Evolutionary conservation across 257 asterid genomes (phyloP), one percentile per base, ranked within the genome.

Genomic region (Striga asiatica): DNA sequence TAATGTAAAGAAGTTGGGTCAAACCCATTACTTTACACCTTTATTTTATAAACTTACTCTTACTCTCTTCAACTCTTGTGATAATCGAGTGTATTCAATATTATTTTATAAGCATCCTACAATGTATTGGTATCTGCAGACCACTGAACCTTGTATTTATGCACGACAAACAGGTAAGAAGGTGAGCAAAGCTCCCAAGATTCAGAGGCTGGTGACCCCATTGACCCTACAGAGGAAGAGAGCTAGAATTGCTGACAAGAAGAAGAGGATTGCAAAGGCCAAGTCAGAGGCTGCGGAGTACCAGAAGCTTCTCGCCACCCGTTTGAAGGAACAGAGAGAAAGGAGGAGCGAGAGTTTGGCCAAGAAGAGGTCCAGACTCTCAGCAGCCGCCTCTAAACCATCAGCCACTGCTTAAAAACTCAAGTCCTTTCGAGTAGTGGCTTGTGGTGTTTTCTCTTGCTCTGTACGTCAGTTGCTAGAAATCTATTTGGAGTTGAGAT

Each of bases 171-270:
- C 83, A 84, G 94, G 94, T 31, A 84, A 84, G 63, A 64, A 76
- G 52, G 79, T 78, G 3, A 84, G 94, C 75, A 84, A 81, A 27
- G 94, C 94, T 17, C 89, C 94, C 0, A 84, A 84, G 68, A 84
- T 84, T 45, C 94, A 84, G 77, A 79, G 94, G 75, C 78, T 84
- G 2, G 94, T 81, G n/a, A 84, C 94, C n/a, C 94, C 94, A 0
- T 61, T 84, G 73, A 84, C 94, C 2, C 67, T 84, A 58, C 94
- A 84, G 66, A 84, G 94, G 67, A 84, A 81, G 82, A 74, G 89
- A 42, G 89, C 89, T 1, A 76, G 94, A 78, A 74, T 78, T 53
- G 74, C 94, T 0, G 80, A 81, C 2, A 84, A 84, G 75, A 84
- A 84, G 85, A 81, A 81, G 81, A 84, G 84, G 27, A 76, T 79